phyloP scores from a whole-genome alignment of 1,139 yeast genomes.

The Eremothecium gossypii region DNA sequence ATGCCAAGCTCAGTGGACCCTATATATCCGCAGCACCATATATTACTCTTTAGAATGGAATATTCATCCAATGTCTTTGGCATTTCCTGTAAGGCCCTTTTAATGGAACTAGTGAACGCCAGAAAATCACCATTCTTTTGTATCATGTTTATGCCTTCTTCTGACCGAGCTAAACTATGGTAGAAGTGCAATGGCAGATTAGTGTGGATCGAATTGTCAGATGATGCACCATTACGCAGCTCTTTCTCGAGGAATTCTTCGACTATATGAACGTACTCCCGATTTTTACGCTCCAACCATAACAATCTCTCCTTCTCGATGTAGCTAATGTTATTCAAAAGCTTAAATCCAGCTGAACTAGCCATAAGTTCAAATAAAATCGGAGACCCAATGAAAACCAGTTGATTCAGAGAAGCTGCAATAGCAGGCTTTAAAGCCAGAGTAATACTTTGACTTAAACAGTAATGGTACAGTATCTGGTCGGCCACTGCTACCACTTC shows the following conservation, averaged over 20 bases:
- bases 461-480: slow-evolving; percentile 40
- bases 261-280: slow-evolving; percentile 42
- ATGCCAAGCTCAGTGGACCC: slow-evolving; percentile 65
- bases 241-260: slow-evolving; percentile 31
- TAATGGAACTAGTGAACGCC: slow-evolving; percentile 35
- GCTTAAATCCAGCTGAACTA: slow-evolving; percentile 46
- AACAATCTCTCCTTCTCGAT: slow-evolving; percentile 48
- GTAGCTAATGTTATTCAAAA: slow-evolving; percentile 42
- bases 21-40: slow-evolving; percentile 85
- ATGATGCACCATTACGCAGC: slow-evolving; percentile 7
- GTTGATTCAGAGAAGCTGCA: slow-evolving; percentile 25
- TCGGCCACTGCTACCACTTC: slow-evolving; percentile 54
- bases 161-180: slow-evolving; percentile 70
- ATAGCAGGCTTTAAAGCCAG: slow-evolving; percentile 18
- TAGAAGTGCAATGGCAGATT: slow-evolving; percentile 61
- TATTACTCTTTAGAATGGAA: slow-evolving; percentile 54
- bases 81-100: slow-evolving; percentile 26
- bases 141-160: slow-evolving; percentile 58
- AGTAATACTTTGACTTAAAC: slow-evolving; percentile 32
- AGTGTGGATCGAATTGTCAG: slow-evolving; percentile 9
- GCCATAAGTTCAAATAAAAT: slow-evolving; percentile 47
- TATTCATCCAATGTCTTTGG: slow-evolving; percentile 28
- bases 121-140: slow-evolving; percentile 40
- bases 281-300: slow-evolving; percentile 48
- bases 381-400: slow-evolving; percentile 31